These are phyloP conservation scores for Tricholoma bakamatsutake DNA, from an alignment of 768 basidiomycete genomes.

Conservation along the genomic window DNA sequence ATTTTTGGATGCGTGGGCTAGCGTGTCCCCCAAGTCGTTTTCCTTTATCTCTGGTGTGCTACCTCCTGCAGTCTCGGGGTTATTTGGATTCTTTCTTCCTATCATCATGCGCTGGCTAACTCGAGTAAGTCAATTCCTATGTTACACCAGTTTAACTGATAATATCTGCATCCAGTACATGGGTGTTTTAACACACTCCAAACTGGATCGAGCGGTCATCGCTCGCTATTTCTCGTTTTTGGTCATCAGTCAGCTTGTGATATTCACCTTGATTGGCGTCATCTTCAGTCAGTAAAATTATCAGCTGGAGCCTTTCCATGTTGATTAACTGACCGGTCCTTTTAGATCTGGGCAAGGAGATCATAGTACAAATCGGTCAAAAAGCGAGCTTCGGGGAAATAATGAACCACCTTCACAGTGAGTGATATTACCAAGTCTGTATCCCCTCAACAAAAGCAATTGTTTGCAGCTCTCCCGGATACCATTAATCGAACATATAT, in stretches of 20 bases:
- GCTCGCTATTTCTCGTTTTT: slow-evolving; percentile 93
- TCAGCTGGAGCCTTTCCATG: not conserved
- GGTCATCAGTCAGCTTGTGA: slow-evolving; percentile 87
- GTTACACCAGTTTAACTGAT: slow-evolving; percentile 51
- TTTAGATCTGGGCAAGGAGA: slow-evolving; percentile 37
- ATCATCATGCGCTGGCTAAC: slow-evolving; percentile 88
- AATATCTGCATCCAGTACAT: slow-evolving; percentile 51
- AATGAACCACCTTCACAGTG: slow-evolving; percentile 39
- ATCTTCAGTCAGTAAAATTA: slow-evolving; percentile 68
- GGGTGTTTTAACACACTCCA: slow-evolving; percentile 64
- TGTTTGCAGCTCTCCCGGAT: slow-evolving; percentile 50
- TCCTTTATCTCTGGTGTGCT: slow-evolving; percentile 88
- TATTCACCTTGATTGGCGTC: slow-evolving; percentile 92
- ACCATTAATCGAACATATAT: slow-evolving; percentile 86
- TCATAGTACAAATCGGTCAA: slow-evolving; percentile 36
- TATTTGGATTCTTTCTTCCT: slow-evolving; percentile 90
- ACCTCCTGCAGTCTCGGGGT: slow-evolving; percentile 80
- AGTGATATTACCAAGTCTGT: slow-evolving; percentile 13
- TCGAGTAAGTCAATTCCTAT: slow-evolving; percentile 47
- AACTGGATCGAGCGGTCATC: slow-evolving; percentile 84
- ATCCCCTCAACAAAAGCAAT: not conserved
- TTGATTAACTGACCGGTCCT: not conserved
- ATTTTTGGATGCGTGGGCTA: slow-evolving; percentile 72
- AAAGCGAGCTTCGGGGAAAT: slow-evolving; percentile 43
- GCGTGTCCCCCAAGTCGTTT: slow-evolving; percentile 60